Conservation (phyloP, 345 rosid genomes). For the Euclidium syriacum region DNA sequence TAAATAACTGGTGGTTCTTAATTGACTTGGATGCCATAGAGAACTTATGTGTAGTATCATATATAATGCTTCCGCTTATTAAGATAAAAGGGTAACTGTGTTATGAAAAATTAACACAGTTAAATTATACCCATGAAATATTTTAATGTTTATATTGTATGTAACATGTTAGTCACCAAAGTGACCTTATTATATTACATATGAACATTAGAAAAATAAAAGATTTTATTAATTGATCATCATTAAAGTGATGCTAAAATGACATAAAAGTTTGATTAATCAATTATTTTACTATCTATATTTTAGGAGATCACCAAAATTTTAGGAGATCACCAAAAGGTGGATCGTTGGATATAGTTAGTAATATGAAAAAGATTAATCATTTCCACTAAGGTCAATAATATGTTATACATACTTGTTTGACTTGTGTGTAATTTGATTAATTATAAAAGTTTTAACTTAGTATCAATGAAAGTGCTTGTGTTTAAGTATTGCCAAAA, state of each 20-base stretch:
- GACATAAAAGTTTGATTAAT: neutral
- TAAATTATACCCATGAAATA: no score
- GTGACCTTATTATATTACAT: neutral
- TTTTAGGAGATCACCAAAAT: no score
- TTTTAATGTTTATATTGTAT: neutral
- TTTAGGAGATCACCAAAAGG: neutral
- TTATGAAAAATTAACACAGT: neutral
- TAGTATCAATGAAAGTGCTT: neutral
- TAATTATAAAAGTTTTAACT: neutral
- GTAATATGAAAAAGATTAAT: neutral
- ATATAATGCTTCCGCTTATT: no score
- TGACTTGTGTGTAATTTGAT: neutral
- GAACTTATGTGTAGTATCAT: no score
- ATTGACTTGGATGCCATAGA: no score
- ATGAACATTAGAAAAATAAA: neutral
- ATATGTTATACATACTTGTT: neutral
- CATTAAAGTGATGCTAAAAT: neutral
- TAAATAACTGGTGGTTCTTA: no score
- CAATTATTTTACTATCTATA: neutral
- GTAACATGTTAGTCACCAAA: neutral
- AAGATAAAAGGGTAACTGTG: neutral
- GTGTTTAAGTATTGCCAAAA: neutral
- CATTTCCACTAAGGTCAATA: neutral
- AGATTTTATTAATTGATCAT: neutral
- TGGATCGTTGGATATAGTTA: neutral